A percentile compares a stretch with the other conserved stretches of the same genome.
Conservation (phyloP, 805 yeast genomes). For the Monosporozyma aerobia region DNA sequence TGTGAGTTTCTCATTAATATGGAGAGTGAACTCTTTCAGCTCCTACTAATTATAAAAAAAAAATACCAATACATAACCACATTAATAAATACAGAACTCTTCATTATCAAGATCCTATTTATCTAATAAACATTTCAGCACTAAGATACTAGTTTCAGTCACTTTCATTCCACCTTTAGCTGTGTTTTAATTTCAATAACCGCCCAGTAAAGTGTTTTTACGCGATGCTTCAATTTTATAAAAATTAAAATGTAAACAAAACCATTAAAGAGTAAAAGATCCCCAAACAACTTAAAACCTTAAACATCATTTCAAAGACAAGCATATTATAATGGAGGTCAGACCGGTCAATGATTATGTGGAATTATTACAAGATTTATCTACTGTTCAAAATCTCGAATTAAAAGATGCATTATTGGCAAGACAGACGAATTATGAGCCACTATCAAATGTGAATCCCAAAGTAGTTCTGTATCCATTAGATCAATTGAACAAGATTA, state of each 20-base stretch:
- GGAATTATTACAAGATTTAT: slow-evolving; percentile 6
- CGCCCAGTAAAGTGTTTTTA: background rate
- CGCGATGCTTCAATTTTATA: background rate
- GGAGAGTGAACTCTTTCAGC: background rate
- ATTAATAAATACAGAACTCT: background rate
- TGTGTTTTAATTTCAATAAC: background rate
- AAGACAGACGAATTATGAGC: slow-evolving; percentile 29
- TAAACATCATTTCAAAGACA: background rate
- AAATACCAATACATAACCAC: background rate
- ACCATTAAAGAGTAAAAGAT: background rate
- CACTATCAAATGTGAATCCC: slow-evolving; percentile 24
- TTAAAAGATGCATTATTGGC: slow-evolving; percentile 16
- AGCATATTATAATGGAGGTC: slow-evolving; percentile 13
- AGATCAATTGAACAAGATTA: slow-evolving; percentile 26
- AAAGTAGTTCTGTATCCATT: slow-evolving; percentile 38
- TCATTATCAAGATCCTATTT: too few relatives aligned
- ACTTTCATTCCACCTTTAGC: background rate
- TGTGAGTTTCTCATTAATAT: background rate
- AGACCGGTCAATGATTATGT: slow-evolving; percentile 23
- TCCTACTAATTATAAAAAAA: background rate
- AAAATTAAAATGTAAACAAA: slow-evolving; percentile 1
- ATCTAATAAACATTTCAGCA: too few relatives aligned
- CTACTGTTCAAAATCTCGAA: background rate
- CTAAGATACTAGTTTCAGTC: too few relatives aligned
- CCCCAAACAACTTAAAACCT: background rate